A percentile compares a stretch with the other conserved stretches of the same genome.
Evolutionary conservation across 345 rosid species (phyloP).

Genomic region (Limnanthes douglasii): DNA sequence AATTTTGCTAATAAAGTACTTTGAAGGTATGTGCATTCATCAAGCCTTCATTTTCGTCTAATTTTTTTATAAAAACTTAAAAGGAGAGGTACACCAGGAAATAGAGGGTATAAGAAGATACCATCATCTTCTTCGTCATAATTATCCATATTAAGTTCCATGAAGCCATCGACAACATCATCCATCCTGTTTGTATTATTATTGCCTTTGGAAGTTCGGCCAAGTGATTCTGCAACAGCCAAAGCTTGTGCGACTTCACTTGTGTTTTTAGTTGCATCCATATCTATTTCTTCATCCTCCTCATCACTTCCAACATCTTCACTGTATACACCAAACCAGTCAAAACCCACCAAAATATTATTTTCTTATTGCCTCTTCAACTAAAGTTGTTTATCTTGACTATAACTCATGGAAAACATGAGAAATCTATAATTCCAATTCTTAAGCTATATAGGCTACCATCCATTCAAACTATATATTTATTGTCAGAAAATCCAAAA

Average conservation of each 20-base stretch:
- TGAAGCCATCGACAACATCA: conserved; percentile 46
- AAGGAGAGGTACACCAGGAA: too few relatives aligned
- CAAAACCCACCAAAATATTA: background rate
- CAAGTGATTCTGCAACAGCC: conserved; percentile 57
- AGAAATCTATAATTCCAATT: too few relatives aligned
- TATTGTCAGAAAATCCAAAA: too few relatives aligned
- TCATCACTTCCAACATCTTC: conserved; percentile 31
- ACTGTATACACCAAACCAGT: conserved; percentile 16
- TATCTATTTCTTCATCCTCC: conserved; percentile 35
- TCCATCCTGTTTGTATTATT: conserved; percentile 22
- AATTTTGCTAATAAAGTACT: too few relatives aligned
- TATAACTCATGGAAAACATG: too few relatives aligned
- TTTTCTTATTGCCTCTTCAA: background rate
- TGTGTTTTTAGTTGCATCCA: conserved; percentile 17
- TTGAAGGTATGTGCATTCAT: too few relatives aligned
- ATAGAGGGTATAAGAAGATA: conserved; percentile 7
- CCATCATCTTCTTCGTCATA: conserved; percentile 91
- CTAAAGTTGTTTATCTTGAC: too few relatives aligned
- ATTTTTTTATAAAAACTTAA: too few relatives aligned
- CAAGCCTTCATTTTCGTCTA: too few relatives aligned
- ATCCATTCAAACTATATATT: too few relatives aligned
- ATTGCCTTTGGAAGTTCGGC: conserved; percentile 30
- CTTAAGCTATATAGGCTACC: too few relatives aligned
- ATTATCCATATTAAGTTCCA: conserved; percentile 80
- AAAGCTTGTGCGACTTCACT: conserved; percentile 47